Conservation (phyloP, 2,329 filamentous ascomycete genomes). For the Sporothrix luriei region DNA sequence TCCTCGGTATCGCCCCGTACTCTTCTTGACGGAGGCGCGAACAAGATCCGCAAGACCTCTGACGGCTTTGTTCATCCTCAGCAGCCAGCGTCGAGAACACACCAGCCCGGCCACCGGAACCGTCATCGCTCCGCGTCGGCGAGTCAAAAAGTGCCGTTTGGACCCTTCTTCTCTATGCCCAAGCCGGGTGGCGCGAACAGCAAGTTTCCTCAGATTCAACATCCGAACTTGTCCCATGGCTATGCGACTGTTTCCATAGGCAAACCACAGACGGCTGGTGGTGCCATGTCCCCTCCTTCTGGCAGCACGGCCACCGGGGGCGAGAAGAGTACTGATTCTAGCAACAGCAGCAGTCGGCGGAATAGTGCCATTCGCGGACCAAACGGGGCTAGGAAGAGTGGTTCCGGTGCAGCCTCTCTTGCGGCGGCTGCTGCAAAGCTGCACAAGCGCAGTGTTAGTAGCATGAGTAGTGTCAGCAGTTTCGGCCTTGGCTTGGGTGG, state of each 20-base stretch:
- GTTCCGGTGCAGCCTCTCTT: constrained; percentile 29
- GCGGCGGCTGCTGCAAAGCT: constrained; percentile 33
- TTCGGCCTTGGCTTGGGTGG: constrained; percentile 37
- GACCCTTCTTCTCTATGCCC: constrained; percentile 35
- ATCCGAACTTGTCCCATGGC: constrained; percentile 36
- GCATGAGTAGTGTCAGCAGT: constrained; percentile 35
- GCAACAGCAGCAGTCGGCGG: constrained; percentile 18
- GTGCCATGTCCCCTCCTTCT: constrained; percentile 25
- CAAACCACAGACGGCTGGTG: constrained; percentile 27
- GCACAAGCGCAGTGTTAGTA: constrained; percentile 36
- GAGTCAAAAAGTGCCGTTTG: constrained; percentile 39
- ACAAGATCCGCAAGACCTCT: constrained; percentile 52
- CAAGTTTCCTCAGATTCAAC: constrained; percentile 37
- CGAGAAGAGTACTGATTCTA: constrained; percentile 19
- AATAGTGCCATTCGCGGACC: constrained; percentile 36
- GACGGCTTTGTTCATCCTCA: constrained; percentile 36
- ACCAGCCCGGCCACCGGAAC: constrained; percentile 28
- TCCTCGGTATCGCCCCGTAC: constrained; percentile 29
- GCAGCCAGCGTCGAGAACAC: constrained; percentile 28
- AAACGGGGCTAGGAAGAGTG: constrained; percentile 29
- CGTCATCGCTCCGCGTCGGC: constrained; percentile 37
- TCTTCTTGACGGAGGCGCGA: constrained; percentile 41
- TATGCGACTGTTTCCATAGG: constrained; percentile 31
- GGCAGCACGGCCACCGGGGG: neutral
- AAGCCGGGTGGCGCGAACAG: constrained; percentile 16